Percentiles rank a stretch among this genome's conserved stretches.
phyloP scores from a whole-genome alignment of 768 basidiomycete genomes.

The Rhodosporidiobolus odoratus region DNA sequence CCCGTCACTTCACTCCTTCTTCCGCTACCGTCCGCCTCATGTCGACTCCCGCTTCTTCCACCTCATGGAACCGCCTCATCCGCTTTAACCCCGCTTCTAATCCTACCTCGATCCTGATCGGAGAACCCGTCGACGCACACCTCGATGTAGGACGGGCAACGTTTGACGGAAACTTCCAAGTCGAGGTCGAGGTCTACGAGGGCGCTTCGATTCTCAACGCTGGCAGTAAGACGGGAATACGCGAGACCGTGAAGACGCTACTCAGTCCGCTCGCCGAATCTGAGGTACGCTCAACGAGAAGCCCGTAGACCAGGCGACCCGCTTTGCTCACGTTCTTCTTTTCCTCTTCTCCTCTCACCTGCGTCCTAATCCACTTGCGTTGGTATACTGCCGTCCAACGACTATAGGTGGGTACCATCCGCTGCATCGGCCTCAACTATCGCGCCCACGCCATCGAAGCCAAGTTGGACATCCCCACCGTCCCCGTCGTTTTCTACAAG shows the following conservation, averaged over 20 bases:
- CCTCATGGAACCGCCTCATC: constrained; percentile 39
- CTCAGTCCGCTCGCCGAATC: constrained; percentile 42
- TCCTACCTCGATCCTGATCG: constrained; percentile 38
- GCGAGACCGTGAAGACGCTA: constrained; percentile 40
- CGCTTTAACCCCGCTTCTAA: constrained; percentile 41
- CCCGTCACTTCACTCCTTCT: no score
- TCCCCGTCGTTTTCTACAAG: constrained; percentile 47
- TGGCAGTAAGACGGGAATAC: constrained; percentile 42
- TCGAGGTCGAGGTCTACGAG: constrained; percentile 44
- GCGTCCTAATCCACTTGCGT: no score
- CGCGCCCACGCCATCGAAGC: constrained; percentile 44
- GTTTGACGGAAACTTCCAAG: constrained; percentile 32
- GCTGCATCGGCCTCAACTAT: constrained; percentile 48
- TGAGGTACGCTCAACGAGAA: constrained; percentile 35
- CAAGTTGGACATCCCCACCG: constrained; percentile 41
- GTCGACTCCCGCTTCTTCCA: constrained; percentile 1
- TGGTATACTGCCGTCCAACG: no score
- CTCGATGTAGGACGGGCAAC: constrained; percentile 47
- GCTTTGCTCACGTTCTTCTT: neutral
- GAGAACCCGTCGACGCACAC: constrained; percentile 42
- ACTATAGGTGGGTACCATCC: constrained; percentile 44
- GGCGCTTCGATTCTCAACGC: constrained; percentile 42
- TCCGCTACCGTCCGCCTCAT: neutral
- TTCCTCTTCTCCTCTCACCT: no score
- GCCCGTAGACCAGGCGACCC: neutral